phyloP scores from a whole-genome alignment of 169 alveolate species.

The Plasmodium fragile region DNA sequence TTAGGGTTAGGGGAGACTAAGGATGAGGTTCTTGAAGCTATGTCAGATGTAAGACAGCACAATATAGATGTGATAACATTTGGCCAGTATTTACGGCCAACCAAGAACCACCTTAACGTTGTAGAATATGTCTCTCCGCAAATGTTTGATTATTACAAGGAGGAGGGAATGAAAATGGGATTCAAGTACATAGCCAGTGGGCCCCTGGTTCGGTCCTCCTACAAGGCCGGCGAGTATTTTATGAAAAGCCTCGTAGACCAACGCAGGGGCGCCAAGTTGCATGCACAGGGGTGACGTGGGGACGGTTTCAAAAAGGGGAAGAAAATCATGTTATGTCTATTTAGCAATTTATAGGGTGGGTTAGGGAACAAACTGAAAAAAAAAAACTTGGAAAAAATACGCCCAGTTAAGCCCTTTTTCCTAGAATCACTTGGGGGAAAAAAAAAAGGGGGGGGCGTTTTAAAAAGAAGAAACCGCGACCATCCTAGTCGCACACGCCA shows the following conservation, averaged over 20 bases:
- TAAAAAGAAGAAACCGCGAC: too few species aligned
- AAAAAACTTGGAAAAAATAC: too few species aligned
- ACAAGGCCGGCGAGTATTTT: constrained; percentile 83
- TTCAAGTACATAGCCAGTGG: constrained; percentile 83
- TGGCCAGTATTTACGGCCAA: constrained; percentile 83
- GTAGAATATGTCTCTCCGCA: constrained; percentile 79
- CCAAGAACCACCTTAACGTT: constrained; percentile 78
- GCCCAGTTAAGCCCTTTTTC: not conserved
- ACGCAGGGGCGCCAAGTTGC: not conserved
- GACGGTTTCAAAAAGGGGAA: not conserved
- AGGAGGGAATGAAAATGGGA: constrained; percentile 78
- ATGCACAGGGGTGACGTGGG: not conserved
- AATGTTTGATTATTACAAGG: constrained; percentile 69
- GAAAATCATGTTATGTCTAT: not conserved
- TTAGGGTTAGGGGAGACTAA: constrained; percentile 83
- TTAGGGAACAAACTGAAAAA: not conserved
- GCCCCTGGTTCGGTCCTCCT: constrained; percentile 81
- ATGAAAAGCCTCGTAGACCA: constrained; percentile 69
- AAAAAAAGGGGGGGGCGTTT: not conserved
- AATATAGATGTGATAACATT: constrained; percentile 81
- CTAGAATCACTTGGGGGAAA: not conserved
- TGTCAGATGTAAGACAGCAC: constrained; percentile 59
- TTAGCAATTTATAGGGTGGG: not conserved
- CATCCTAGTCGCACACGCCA: not conserved
- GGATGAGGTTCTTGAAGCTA: constrained; percentile 76